phyloP scores from a whole-genome alignment of 805 yeast species.

The Wickerhamomyces mucosus region DNA sequence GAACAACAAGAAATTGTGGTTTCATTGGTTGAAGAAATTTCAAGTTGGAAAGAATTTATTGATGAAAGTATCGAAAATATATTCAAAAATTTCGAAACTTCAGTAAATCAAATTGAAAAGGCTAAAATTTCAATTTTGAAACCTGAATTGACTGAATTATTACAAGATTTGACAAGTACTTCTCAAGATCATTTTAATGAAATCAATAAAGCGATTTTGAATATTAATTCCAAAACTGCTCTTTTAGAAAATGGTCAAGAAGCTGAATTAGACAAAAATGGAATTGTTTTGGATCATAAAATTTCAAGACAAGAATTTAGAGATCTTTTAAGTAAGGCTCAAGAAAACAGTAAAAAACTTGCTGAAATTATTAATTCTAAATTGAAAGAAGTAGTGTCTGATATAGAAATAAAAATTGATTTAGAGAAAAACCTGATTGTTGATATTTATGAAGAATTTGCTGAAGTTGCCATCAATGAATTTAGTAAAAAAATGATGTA shows the following conservation, averaged over 20 bases:
- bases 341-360: slow-evolving; percentile 20
- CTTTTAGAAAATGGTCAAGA: slow-evolving; percentile 24
- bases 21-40: slow-evolving; percentile 25
- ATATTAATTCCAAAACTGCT: slow-evolving; percentile 28
- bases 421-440: slow-evolving; percentile 36
- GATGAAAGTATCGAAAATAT: slow-evolving; percentile 30
- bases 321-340: slow-evolving; percentile 27
- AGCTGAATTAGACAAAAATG: slow-evolving; percentile 24
- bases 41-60: slow-evolving; percentile 27
- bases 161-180: slow-evolving; percentile 23
- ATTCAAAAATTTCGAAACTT: slow-evolving; percentile 26
- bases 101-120: slow-evolving; percentile 23
- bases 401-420: slow-evolving; percentile 24
- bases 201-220: slow-evolving; percentile 25
- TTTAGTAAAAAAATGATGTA: slow-evolving; percentile 51
- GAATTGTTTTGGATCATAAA: slow-evolving; percentile 25
- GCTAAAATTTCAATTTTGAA: slow-evolving; percentile 19
- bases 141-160: slow-evolving; percentile 23
- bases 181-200: slow-evolving; percentile 19
- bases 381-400: slow-evolving; percentile 20
- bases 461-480: slow-evolving; percentile 55
- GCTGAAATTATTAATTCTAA: slow-evolving; percentile 25
- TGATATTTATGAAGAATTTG: slow-evolving; percentile 67
- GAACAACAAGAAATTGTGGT: slow-evolving; percentile 6
- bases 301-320: slow-evolving; percentile 40